Base-by-base conservation (phyloP, 768 basidiomycete genomes). In the Coprinopsis cinerea region DNA sequence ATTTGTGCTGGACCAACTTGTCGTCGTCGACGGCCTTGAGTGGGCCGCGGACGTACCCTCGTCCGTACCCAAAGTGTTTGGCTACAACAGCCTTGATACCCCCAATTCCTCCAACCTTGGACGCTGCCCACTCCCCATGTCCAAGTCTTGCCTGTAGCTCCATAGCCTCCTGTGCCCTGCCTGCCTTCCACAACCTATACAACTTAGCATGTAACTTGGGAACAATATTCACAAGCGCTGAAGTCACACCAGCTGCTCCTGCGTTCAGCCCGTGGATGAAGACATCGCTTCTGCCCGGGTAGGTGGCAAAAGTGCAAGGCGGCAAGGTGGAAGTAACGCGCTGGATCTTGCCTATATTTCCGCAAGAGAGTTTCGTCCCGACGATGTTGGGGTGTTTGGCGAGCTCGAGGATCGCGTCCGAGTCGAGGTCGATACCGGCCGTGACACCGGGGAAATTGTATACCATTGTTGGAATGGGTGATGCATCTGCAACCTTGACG, bases 391-490 rank as follows among this genome's bases (percentile, higher is more conserved):
- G 86, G 61, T 91, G 89, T 39, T 76, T 64, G 2, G 85, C 82
- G 27, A 93, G 75, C 15, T 74, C 69, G 44, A 72, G 72, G 58
- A 94, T 76, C 44, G 76, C 75, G 63, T 92, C 89, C 0, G 88
- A 90, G 63, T 90, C 85, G 32, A 94, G 79, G 61, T 94, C 87
- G 53, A 87, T 77, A 13, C 91, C 89, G 0, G 89, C 83, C 13
- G 85, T 85, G 47, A 87, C 88, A 41, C 71, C 74, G 36, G 90
- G 87, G 68, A 91, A 92, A 67, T 92, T 92, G 72, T 92, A 92
- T 44, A 92, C 78, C 78, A 89, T 79, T 6, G 76, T 77, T 2
- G 83, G 84, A 35, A 88, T 79, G 34, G 85, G 81, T 27, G 81
- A 78, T 36, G 73, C 75, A 58, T 80, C 76, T 20, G 88, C 78